Evolutionary conservation across 495 filamentous ascomycete genomes (phyloP).

Genomic region (Stereocaulon alpinum): DNA sequence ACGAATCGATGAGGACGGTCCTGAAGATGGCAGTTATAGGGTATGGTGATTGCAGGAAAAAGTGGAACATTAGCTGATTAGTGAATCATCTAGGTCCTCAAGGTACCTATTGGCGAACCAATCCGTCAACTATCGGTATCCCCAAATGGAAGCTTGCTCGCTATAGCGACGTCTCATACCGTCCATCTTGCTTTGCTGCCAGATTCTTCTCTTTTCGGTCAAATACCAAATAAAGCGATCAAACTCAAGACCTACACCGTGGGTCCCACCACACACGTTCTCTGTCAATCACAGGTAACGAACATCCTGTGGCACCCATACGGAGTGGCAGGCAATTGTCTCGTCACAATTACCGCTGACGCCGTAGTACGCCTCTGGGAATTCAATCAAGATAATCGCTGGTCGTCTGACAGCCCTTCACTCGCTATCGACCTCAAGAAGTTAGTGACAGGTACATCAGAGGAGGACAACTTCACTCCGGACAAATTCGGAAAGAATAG

Average conservation of each 20-base stretch:
- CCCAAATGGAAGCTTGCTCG: constrained; percentile 65
- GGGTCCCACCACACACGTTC: constrained; percentile 79
- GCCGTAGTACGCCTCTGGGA: constrained; percentile 84
- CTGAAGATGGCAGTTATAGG: constrained; percentile 18
- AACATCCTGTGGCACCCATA: constrained; percentile 83
- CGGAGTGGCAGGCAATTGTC: constrained; percentile 54
- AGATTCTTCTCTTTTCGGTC: constrained; percentile 58
- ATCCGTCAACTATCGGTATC: constrained; percentile 77
- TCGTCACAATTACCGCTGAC: constrained; percentile 78
- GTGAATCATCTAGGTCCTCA: constrained; percentile 35
- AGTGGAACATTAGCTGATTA: background rate
- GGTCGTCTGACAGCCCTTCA: constrained; percentile 73
- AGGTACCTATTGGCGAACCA: constrained; percentile 57
- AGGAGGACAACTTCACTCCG: constrained; percentile 65
- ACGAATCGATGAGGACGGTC: constrained; percentile 15
- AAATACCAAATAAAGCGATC: constrained; percentile 46
- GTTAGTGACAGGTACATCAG: constrained; percentile 63
- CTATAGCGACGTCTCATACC: constrained; percentile 73
- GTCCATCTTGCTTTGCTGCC: constrained; percentile 73
- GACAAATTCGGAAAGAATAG: constrained; percentile 60
- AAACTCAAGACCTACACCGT: constrained; percentile 74
- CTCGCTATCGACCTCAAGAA: constrained; percentile 74
- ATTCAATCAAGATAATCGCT: constrained; percentile 62
- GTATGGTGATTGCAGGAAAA: constrained; percentile 4
- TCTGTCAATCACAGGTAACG: constrained; percentile 63